Evolutionary conservation across 1,284 basidiomycete species (phyloP).

Genomic region (Farysia itapuensis): DNA sequence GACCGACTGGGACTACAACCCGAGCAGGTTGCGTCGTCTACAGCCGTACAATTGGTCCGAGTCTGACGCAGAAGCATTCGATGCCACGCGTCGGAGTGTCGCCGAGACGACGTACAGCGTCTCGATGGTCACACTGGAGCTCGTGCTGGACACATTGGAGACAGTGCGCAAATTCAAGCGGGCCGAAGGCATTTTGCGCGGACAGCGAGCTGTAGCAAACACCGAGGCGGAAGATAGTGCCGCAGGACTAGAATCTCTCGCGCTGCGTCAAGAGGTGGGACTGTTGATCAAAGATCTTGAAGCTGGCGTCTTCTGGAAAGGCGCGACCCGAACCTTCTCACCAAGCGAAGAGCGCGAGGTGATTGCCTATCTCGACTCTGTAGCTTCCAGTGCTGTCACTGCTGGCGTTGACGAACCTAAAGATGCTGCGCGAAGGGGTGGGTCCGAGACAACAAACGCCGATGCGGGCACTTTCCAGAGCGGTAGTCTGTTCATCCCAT

Average conservation of each 20-base stretch:
- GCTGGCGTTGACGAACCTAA: background rate
- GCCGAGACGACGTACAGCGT: constrained; percentile 26
- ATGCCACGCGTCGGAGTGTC: constrained; percentile 6
- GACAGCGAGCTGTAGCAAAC: constrained; percentile 14
- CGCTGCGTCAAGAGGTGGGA: constrained; percentile 22
- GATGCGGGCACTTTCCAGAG: constrained; percentile 2
- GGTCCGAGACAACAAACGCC: background rate
- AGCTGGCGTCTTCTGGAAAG: constrained; percentile 26
- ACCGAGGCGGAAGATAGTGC: constrained; percentile 20
- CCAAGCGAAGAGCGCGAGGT: background rate
- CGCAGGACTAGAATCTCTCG: constrained; percentile 27
- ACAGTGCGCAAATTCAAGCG: constrained; percentile 28
- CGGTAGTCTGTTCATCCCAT: constrained; percentile 12
- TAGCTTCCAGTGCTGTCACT: background rate
- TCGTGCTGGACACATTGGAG: constrained; percentile 30
- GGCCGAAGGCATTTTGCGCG: constrained; percentile 17
- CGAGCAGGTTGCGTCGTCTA: constrained; percentile 15
- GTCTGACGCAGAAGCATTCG: constrained; percentile 16
- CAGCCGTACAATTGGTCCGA: constrained; percentile 23
- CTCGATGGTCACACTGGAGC: constrained; percentile 28
- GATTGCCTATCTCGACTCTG: background rate
- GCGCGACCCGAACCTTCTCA: constrained; percentile 2
- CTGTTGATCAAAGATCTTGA: constrained; percentile 25
- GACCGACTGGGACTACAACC: constrained; percentile 39
- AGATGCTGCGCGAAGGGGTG: constrained; percentile 1